phyloP scores from a whole-genome alignment of 345 rosid species.

The Bretschneidera sinensis region DNA sequence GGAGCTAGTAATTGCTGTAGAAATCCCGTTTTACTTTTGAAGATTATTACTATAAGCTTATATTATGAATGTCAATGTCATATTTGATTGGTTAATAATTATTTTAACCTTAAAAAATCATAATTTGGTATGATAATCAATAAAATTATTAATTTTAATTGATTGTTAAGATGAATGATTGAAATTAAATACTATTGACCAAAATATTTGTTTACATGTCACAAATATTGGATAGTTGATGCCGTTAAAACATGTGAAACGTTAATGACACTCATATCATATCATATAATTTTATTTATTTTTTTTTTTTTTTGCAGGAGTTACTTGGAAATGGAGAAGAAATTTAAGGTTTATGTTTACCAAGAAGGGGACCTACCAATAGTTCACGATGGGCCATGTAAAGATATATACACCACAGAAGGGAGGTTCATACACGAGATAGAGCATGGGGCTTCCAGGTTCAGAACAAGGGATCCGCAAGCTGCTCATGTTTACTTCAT shows the following conservation, averaged over 20 bases:
- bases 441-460: conserved; percentile 46
- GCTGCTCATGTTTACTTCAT: conserved; percentile 73
- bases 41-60: too few relatives aligned
- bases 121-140: too few relatives aligned
- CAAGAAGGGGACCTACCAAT: conserved; percentile 75
- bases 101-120: too few relatives aligned
- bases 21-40: too few relatives aligned
- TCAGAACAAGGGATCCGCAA: conserved; percentile 47
- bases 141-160: too few relatives aligned
- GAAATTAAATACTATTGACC: not conserved
- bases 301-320: conserved; percentile 39
- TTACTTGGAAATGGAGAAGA: conserved; percentile 78
- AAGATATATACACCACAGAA: conserved; percentile 70
- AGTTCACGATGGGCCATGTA: conserved; percentile 82
- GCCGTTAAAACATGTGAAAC: too few relatives aligned
- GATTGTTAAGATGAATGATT: too few relatives aligned
- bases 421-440: conserved; percentile 83
- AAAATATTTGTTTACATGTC: not conserved
- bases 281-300: too few relatives aligned
- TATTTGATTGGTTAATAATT: too few relatives aligned
- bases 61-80: too few relatives aligned
- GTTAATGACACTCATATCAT: not conserved
- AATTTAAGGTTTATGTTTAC: conserved; percentile 83
- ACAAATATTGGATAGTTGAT: too few relatives aligned
- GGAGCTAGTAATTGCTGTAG: too few relatives aligned